phyloP scores from a whole-genome alignment of 768 basidiomycete species.

The Phaeolepiota aurea region DNA sequence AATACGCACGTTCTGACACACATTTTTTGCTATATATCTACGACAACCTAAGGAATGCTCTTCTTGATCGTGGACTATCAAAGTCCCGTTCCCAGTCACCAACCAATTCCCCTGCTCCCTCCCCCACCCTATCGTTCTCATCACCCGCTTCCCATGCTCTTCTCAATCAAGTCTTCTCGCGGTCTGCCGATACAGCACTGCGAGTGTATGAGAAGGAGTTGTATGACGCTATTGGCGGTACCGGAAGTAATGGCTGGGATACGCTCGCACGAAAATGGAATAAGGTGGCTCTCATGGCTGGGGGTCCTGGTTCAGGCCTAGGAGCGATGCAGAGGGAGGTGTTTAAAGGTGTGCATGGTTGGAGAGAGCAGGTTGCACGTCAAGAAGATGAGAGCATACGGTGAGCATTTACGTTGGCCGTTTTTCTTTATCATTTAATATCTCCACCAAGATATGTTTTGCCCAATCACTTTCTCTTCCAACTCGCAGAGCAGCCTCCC shows the following conservation, averaged over 20 bases:
- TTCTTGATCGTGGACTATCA: slow-evolving; percentile 60
- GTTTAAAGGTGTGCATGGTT: slow-evolving; percentile 67
- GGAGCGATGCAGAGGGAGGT: slow-evolving; percentile 47
- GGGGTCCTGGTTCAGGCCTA: slow-evolving; percentile 23
- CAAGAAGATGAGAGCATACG: slow-evolving; percentile 82
- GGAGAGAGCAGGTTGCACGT: slow-evolving; percentile 75
- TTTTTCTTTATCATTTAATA: neutral
- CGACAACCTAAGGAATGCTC: slow-evolving; percentile 81
- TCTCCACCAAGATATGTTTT: slow-evolving; percentile 51
- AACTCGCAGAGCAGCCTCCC: slow-evolving; percentile 64
- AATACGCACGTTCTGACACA: slow-evolving; percentile 93
- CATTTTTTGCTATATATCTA: slow-evolving; percentile 93
- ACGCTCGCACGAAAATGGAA: slow-evolving; percentile 79
- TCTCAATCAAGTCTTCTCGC: slow-evolving; percentile 55
- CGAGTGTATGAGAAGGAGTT: slow-evolving; percentile 59
- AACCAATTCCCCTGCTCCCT: slow-evolving; percentile 13
- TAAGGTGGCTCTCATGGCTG: slow-evolving; percentile 41
- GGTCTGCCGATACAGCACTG: slow-evolving; percentile 72
- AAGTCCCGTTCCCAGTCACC: slow-evolving; percentile 32
- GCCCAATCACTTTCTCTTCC: slow-evolving; percentile 67
- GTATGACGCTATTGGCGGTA: slow-evolving; percentile 60
- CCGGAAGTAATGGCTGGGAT: slow-evolving; percentile 70
- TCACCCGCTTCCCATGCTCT: slow-evolving; percentile 24
- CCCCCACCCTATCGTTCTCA: slow-evolving; percentile 7
- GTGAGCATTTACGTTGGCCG: slow-evolving; percentile 28